phyloP scores from a whole-genome alignment of 192 early-diverging fungal genomes.

The Entomortierella parvispora region DNA sequence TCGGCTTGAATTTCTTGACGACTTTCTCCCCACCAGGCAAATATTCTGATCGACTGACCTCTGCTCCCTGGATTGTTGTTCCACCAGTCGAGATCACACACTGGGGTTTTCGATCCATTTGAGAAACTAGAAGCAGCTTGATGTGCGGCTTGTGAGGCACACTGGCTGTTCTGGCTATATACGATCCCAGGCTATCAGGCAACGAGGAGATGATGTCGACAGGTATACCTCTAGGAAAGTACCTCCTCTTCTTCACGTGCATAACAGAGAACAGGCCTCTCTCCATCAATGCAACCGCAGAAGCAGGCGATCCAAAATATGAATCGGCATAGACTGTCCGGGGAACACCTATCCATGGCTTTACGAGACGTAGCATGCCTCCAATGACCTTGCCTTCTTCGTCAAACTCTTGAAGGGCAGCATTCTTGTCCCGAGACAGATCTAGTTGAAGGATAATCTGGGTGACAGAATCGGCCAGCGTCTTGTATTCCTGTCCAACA shows the following conservation, averaged over 20 bases:
- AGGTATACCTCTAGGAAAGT: slow-evolving; percentile 3
- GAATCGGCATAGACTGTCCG: slow-evolving; percentile 7
- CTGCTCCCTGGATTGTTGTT: not conserved
- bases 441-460: not conserved
- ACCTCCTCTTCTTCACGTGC: no score
- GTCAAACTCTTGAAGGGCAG: not conserved
- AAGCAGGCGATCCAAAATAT: slow-evolving; percentile 15
- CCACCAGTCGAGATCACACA: slow-evolving; percentile 10
- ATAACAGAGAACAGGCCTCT: slow-evolving; percentile 11
- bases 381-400: not conserved
- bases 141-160: not conserved
- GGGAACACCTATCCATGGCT: not conserved
- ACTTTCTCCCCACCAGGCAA: not conserved
- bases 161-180: not conserved
- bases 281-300: slow-evolving; percentile 9
- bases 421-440: slow-evolving; percentile 3
- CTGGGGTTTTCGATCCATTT: slow-evolving; percentile 5
- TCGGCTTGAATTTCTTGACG: slow-evolving; percentile 1
- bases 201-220: slow-evolving; percentile 7
- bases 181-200: not conserved
- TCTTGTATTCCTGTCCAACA: slow-evolving; percentile 9
- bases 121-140: slow-evolving; percentile 3
- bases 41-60: slow-evolving; percentile 3
- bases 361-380: not conserved
- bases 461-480: not conserved